Base-by-base conservation (phyloP, 768 basidiomycete genomes). In the Mycena olivaceomarginata region DNA sequence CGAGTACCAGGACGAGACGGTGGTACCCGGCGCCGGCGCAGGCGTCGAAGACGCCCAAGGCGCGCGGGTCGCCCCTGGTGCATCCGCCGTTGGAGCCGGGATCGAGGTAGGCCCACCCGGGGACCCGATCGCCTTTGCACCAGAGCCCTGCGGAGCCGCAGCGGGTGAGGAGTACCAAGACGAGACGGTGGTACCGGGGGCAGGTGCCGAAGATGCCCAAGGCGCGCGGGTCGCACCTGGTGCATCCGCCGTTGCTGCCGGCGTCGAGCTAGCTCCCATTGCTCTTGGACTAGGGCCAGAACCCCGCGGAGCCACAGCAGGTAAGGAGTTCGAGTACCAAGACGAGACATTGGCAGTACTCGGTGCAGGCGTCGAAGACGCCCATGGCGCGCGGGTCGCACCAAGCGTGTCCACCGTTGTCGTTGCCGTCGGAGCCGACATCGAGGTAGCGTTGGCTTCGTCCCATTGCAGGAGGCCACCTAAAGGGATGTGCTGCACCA, bases 401-500 rank as follows among this genome's bases (percentile, higher is more conserved):
- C 72, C 76, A 1, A 57, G 67, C 15, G 63, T 18, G 41, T 73
- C 67, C n/a, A 40, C 41, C 48, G 46, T 31, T 31, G 2, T 3
- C 31, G 31, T 31, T 31, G 2, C 31, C 31, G 31, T 40, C 16
- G 53, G 37, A 40, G 64, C 15, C 31, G 45, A 64, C 6, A 22
- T 2, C 31, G 69, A n/a, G 31, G 69, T 20, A 13, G 65, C 59
- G 41, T 64, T 67, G 2, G 69, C 64, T 1, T 53, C 56, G 37
- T 87, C 88, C 96, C 96, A 96, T 81, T 92, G 91, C 70, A 98
- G 85, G 37, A 97, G 81, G 0, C 96, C 95, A 22, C 97, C 97
- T 31, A 98, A 89, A 10, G 95, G 94, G 65, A 99, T 88, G 83
- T 98, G 97, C 84, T 99, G 98, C 5, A 99, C 96, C 6, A 99